Percentiles rank a stretch among this genome's conserved stretches.
phyloP scores from a whole-genome alignment of 176 grass and related monocot genomes.

The Cymbopogon citratus region DNA sequence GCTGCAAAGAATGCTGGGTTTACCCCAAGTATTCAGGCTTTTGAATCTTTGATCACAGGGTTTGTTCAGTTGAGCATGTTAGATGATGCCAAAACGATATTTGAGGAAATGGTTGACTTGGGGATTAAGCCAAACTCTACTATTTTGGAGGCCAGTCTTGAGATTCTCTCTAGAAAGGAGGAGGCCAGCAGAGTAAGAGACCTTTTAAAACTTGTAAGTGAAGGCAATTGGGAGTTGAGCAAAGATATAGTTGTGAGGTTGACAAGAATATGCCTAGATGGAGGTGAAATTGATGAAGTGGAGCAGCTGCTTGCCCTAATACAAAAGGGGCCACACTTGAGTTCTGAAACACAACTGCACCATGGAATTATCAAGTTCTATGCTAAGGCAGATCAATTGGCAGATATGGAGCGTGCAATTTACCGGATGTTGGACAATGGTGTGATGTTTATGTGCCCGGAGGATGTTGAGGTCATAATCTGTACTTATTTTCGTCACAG shows the following conservation, averaged over 20 bases:
- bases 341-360: slow-evolving; percentile 28
- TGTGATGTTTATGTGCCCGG: slow-evolving; percentile 26
- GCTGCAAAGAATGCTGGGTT: slow-evolving; percentile 47
- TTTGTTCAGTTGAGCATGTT: slow-evolving; percentile 30
- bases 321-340: not conserved
- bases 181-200: slow-evolving; percentile 21
- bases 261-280: slow-evolving; percentile 25
- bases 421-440: slow-evolving; percentile 35
- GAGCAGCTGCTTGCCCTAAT: slow-evolving; percentile 37
- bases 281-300: slow-evolving; percentile 27
- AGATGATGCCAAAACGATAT: slow-evolving; percentile 35
- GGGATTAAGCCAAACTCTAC: slow-evolving; percentile 29
- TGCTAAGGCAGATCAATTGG: slow-evolving; percentile 34
- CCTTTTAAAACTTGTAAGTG: slow-evolving; percentile 18
- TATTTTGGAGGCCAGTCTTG: slow-evolving; percentile 46
- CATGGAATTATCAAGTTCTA: slow-evolving; percentile 48
- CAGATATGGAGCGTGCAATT: slow-evolving; percentile 42
- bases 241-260: slow-evolving; percentile 27
- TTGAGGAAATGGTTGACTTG: slow-evolving; percentile 41
- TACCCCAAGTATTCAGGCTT: slow-evolving; percentile 33
- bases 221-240: slow-evolving; percentile 29
- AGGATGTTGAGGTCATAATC: slow-evolving; percentile 48
- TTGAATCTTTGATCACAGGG: slow-evolving; percentile 46
- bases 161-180: slow-evolving; percentile 29
- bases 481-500: slow-evolving; percentile 45